Base-by-base conservation (phyloP, 768 basidiomycete species). In the Mycena chlorophos region DNA sequence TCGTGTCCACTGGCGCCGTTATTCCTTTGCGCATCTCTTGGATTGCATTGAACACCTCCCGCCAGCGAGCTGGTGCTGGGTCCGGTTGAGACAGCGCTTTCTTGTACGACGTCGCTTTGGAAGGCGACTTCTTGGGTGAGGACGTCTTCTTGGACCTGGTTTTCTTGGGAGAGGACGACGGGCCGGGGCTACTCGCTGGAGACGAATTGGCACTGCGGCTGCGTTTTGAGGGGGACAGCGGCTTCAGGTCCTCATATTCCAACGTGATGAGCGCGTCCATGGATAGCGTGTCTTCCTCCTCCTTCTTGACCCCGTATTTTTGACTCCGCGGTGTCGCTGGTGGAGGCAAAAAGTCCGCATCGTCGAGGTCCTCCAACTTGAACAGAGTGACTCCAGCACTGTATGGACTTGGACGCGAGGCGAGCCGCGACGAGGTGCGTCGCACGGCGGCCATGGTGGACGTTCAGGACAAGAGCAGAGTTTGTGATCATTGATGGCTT, bases 1-100 rank as follows among this genome's bases (percentile, higher is more conserved):
- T 91, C 0, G 87, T 90, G 65, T 98, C 96, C 1, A 97, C 96
- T 0, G 96, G 94, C 0, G 95, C 94, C 0, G 81, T 73, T 22
- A 87, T 80, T 12, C 75, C 75, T 19, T 83, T 73, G 19, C 91
- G 80, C 91, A 94, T 94, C 49, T 78, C 76, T 64, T 86, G 85
- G 43, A 94, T 93, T 1, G 78, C 71, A 26, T 80, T 79, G 63
- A 92, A 95, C 3, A 77, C 78, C 57, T 90, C 83, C 38, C 72
- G 70, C 91, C 92, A 94, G 34, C 71, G 67, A 27, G 69, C 66
- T 6, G 91, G 92, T 1, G 83, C 75, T 0, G 88, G 84, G 62
- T 92, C 89, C 0, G 91, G 85, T 0, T 69, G 73, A 2, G 69
- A 78, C 20, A 91, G 70, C 1, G 75, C 66, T 54, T 79, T 78